Conservation (phyloP, 148 eudicot genomes). For the Vaccinium vitisidaea region DNA sequence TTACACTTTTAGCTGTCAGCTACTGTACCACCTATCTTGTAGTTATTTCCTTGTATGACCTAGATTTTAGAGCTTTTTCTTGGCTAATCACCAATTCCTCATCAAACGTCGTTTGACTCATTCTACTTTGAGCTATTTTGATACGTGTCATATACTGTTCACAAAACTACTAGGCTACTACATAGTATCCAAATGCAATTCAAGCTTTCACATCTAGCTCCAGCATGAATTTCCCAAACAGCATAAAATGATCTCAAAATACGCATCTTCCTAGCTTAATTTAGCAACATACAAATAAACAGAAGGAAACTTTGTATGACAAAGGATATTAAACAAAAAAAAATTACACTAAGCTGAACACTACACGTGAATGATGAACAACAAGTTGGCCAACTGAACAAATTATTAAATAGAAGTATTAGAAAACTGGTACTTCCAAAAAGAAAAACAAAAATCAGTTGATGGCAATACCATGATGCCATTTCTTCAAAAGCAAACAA, state of each 20-base stretch:
- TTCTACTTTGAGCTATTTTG: neutral
- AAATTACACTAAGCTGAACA: neutral
- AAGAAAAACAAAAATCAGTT: neutral
- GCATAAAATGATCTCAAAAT: neutral
- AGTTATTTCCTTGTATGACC: neutral
- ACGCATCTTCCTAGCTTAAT: neutral
- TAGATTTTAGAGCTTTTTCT: neutral
- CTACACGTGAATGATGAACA: neutral
- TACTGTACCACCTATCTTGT: neutral
- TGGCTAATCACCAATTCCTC: neutral
- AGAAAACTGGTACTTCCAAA: neutral
- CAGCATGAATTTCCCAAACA: neutral
- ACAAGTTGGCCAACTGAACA: neutral
- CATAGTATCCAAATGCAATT: neutral
- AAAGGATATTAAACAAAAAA: neutral
- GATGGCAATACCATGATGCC: conserved; percentile 77
- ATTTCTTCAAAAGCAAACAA: conserved; percentile 95
- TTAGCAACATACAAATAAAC: neutral
- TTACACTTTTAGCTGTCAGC: no score
- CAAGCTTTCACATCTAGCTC: neutral
- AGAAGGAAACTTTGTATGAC: neutral
- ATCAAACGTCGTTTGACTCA: neutral
- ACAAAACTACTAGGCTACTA: neutral
- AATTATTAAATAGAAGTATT: neutral
- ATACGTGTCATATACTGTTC: neutral